Base-by-base conservation (phyloP, 306 rosid species). In the Potentilla sterilis region DNA sequence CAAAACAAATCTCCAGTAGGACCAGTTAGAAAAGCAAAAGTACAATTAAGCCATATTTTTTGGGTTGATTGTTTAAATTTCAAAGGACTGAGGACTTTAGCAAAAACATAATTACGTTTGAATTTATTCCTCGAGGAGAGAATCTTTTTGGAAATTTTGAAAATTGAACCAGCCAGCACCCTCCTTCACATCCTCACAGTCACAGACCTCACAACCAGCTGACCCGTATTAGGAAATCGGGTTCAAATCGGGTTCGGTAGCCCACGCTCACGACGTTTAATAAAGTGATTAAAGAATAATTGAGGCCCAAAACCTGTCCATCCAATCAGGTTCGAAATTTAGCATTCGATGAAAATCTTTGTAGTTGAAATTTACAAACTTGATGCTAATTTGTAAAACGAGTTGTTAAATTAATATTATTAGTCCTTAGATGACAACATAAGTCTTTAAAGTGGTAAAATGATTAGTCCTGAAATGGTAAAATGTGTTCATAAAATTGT, bases 141-240 rank as follows among this genome's bases (percentile, higher is more conserved):
- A 85, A 85, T 85, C 88, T 73, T 77, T 82, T 79, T 74, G 70
- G 70, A 82, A 82, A 73, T 9, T 85, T 82, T 77, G 77, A 79
- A 85, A 76, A 22, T 63, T 42, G 64, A 66, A 61, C 74, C 40
- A 12, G 66, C 66, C 9, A 59, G 40, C 54, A 41, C 42, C 13
- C 7, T 7, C 13, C 6, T 12, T 18, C 66, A 41, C 41, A 3
- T n/a, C 7, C 48, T 16, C 38, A 37, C 40, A 37, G 40, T 37
- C 40, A 37, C 40, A 37, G 40, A 37, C 40, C 40, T 46, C 15
- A 54, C 57, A 2, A 2, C 5, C 16, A 64, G 2, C 5, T 61
- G 9, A 61, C 19, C 37, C 65, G 38, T 58, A 10, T 11, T 32
- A 4, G 38, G 3, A 22, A 22, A 8, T 22, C 35, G 11, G 22